phyloP scores from a whole-genome alignment of 768 basidiomycete genomes.

The Plicaturopsis crispa region DNA sequence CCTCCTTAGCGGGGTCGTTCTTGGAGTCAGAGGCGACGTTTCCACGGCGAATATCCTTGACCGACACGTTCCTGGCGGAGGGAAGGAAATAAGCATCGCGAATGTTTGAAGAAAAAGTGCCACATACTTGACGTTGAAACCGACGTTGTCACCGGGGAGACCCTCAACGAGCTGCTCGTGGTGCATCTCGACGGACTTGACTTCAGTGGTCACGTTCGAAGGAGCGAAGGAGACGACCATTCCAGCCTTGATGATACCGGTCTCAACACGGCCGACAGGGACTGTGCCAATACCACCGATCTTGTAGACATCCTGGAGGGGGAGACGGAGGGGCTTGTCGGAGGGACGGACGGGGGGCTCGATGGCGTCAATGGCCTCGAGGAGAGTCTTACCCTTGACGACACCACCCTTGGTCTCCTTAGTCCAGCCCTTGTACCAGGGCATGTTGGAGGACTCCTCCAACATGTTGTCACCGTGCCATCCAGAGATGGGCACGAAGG shows the following conservation, averaged over 20 bases:
- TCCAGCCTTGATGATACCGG: slow-evolving; percentile 99
- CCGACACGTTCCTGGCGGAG: slow-evolving; percentile 85
- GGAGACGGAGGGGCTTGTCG: slow-evolving; percentile 99
- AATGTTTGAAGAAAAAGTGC: slow-evolving; percentile 5
- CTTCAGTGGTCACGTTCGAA: slow-evolving; percentile 98
- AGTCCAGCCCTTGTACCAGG: slow-evolving; percentile 99
- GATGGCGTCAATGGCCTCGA: slow-evolving; percentile 99
- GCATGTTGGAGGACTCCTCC: slow-evolving; percentile 97
- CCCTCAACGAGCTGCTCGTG: slow-evolving; percentile 96
- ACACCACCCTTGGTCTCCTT: slow-evolving; percentile 92
- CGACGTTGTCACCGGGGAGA: slow-evolving; percentile 97
- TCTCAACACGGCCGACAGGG: slow-evolving; percentile 99
- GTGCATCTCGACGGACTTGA: slow-evolving; percentile 99
- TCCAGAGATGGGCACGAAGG: slow-evolving; percentile 99
- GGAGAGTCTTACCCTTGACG: slow-evolving; percentile 97
- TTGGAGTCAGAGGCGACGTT: slow-evolving; percentile 99
- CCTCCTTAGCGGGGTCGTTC: slow-evolving; percentile 99
- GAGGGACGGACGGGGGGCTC: slow-evolving; percentile 94
- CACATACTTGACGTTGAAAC: slow-evolving; percentile 93
- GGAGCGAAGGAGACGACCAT: slow-evolving; percentile 99
- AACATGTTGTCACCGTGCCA: slow-evolving; percentile 99
- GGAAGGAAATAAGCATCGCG: slow-evolving; percentile 5
- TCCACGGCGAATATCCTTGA: slow-evolving; percentile 99
- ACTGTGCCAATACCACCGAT: slow-evolving; percentile 99
- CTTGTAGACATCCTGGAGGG: slow-evolving; percentile 99